Base-by-base conservation (phyloP, 257 asterid species). In the Nyctanthes arbortristis region DNA sequence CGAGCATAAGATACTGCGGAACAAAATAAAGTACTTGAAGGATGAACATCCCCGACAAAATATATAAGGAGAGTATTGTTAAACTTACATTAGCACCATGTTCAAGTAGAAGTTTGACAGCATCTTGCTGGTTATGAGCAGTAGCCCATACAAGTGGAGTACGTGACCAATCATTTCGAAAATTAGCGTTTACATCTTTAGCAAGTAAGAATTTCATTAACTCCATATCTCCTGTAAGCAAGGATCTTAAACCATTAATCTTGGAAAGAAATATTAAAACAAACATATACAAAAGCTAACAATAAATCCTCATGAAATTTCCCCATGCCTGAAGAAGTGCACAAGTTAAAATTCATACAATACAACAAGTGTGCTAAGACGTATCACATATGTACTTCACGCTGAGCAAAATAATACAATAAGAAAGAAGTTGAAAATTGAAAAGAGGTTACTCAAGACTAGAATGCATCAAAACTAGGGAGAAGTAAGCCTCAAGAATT, bases 91-190 rank as follows among this genome's bases (percentile, higher is more conserved):
- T 75, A 77, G 98, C 98, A 54, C 73, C 75, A 68, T 89, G 91
- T 74, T 90, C 92, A 24, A 93, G 78, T 59, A 93, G 90, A 69
- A 90, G 25, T 87, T 85, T 78, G 59, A 93, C 96, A 67, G 97
- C 83, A 56, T 91, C 94, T 77, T 63, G 78, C 72, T 93, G 96
- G 70, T 79, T 90, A 62, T 87, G 91, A 72, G 97, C 97, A 52
- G 97, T 96, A 79, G 98, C 98, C 97, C 97, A 93, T 62, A 91
- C 70, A 63, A 93, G 96, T n/a, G 98, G 96, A 67, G 89, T 82
- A 56, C 98, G 96, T n/a, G 35, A 87, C 92, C n/a, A n/a, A 79
- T 87, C 96, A 84, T 97, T 88, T 84, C 84, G 91, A 54, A 81
- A 77, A 72, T 93, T 83, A 79, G 84, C 96, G 83, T 80, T 69